These are phyloP conservation scores for Thermochaetoides thermophila DNA, from an alignment of 495 filamentous ascomycete genomes.

Conservation along the genomic window DNA sequence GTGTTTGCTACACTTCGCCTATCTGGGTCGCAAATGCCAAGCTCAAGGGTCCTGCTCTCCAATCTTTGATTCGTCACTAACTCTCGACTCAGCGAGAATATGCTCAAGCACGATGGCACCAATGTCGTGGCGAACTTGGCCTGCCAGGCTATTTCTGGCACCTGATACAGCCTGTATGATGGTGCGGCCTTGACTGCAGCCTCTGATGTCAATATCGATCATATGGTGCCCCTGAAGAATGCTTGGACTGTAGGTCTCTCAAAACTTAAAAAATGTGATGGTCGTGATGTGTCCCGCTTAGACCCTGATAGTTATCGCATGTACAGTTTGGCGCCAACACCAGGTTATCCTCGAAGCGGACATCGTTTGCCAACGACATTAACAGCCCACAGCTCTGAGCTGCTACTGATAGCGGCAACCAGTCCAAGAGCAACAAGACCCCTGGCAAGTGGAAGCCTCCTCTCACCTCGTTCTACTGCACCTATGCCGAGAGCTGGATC, in stretches of 20 bases:
- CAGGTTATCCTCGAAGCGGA: constrained; percentile 48
- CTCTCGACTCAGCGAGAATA: constrained; percentile 36
- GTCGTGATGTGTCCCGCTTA: too few species aligned
- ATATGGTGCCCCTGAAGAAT: constrained; percentile 59
- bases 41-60: too few species aligned
- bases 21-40: too few species aligned
- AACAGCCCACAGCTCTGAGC: constrained; percentile 54
- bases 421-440: constrained; percentile 49
- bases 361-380: constrained; percentile 59
- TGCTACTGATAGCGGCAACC: constrained; percentile 61
- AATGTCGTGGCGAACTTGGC: constrained; percentile 32
- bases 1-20: too few species aligned
- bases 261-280: too few species aligned
- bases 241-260: constrained; percentile 48
- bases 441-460: constrained; percentile 65
- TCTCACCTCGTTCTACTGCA: constrained; percentile 52
- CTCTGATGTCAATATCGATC: constrained; percentile 59
- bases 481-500: constrained; percentile 57
- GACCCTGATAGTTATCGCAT: too few species aligned
- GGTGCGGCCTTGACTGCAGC: constrained; percentile 50
- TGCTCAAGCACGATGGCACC: constrained; percentile 54
- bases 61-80: too few species aligned
- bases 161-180: constrained; percentile 54
- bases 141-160: constrained; percentile 44
- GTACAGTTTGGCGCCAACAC: constrained; percentile 36